These are phyloP conservation scores for Neurospora sp. DNA, from an alignment of 495 filamentous ascomycete genomes.

Conservation along the genomic window DNA sequence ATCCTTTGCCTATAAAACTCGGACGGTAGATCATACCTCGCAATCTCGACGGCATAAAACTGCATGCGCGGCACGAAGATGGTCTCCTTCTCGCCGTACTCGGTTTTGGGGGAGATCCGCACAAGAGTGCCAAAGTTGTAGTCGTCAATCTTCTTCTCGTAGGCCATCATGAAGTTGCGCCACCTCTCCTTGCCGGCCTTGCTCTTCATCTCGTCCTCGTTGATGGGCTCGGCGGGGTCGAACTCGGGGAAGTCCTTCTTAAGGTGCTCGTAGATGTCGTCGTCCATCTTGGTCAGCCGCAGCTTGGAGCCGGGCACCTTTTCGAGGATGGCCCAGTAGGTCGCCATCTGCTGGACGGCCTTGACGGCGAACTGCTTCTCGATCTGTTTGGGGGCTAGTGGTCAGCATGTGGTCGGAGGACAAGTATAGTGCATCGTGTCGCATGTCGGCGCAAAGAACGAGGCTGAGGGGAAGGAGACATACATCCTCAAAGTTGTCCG, in stretches of 20 bases:
- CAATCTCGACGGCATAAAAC: conserved; percentile 96
- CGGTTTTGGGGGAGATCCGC: conserved; percentile 61
- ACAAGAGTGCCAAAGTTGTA: conserved; percentile 97
- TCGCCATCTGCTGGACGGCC: conserved; percentile 89
- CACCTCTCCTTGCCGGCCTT: conserved; percentile 91
- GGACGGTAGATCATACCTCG: conserved; percentile 40
- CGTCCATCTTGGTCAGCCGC: conserved; percentile 84
- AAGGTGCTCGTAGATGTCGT: conserved; percentile 88
- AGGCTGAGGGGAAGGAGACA: background rate
- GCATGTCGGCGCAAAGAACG: background rate
- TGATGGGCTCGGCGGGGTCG: conserved; percentile 64
- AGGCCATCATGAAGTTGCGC: conserved; percentile 89
- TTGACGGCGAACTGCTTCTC: conserved; percentile 99
- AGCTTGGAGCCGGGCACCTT: conserved; percentile 75
- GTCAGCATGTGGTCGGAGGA: background rate
- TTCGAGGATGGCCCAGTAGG: conserved; percentile 94
- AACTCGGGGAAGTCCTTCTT: conserved; percentile 84
- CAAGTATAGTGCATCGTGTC: background rate
- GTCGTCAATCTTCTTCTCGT: conserved; percentile 86
- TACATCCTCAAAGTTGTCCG: conserved; percentile 42
- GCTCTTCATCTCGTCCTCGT: conserved; percentile 97
- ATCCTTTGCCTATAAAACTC: too few species aligned
- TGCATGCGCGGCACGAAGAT: conserved; percentile 96
- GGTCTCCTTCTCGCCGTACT: conserved; percentile 82
- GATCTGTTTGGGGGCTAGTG: conserved; percentile 49